Conservation (phyloP, 2,329 filamentous ascomycete species). For the Neonectria coccinea region DNA sequence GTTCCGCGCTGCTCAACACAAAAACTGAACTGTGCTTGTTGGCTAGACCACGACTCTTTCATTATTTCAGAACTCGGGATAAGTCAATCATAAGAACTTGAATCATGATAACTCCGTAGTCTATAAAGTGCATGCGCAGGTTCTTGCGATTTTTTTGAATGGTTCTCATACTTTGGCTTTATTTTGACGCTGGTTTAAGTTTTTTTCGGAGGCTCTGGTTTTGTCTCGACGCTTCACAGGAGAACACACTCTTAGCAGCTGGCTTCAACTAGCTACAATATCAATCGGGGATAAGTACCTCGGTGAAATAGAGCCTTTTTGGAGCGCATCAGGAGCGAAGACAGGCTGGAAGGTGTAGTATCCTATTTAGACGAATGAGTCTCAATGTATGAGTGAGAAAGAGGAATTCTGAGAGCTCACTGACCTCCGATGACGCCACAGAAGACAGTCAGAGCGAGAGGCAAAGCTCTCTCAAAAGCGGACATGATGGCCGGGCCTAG, state of each 20-base stretch:
- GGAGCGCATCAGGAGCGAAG: constrained; percentile 42
- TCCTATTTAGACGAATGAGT: constrained; percentile 42
- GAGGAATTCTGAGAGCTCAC: constrained; percentile 21
- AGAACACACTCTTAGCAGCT: background rate
- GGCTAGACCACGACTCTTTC: background rate
- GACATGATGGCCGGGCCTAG: constrained; percentile 43
- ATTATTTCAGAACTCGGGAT: background rate
- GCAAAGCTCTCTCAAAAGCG: constrained; percentile 51
- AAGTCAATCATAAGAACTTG: background rate
- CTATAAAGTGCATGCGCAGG: too few relatives aligned
- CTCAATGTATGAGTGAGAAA: constrained; percentile 3
- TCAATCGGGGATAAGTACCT: constrained; percentile 20
- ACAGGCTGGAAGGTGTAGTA: constrained; percentile 54
- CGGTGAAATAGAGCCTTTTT: constrained; percentile 23
- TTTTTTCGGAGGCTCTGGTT: constrained; percentile 28
- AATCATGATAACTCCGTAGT: background rate
- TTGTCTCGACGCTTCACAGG: constrained; percentile 27
- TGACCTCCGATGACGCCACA: constrained; percentile 53
- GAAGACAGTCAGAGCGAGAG: constrained; percentile 52
- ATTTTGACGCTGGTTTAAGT: constrained; percentile 26
- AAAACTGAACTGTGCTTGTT: background rate
- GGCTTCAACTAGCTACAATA: too few relatives aligned
- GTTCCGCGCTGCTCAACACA: background rate
- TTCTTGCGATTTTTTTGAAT: background rate
- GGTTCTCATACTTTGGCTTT: background rate